These are phyloP conservation scores for Taxillus chinensis DNA, from an alignment of 164 flowering plant genomes.

Conservation along the genomic window DNA sequence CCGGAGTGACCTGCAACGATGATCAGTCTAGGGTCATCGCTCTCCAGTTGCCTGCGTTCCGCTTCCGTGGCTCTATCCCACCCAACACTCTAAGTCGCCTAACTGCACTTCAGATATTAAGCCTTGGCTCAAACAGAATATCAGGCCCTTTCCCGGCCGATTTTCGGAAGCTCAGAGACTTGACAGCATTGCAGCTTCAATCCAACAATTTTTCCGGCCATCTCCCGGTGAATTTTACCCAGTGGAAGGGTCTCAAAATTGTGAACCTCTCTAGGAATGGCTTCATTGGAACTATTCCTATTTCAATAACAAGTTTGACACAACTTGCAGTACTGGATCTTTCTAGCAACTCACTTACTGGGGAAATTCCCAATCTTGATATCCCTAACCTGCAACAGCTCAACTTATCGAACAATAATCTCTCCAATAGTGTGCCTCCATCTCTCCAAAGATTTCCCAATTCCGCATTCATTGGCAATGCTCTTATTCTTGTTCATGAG, in stretches of 20 bases:
- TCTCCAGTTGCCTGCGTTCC: constrained; percentile 50
- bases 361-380: constrained; percentile 59
- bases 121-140: constrained; percentile 49
- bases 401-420: constrained; percentile 55
- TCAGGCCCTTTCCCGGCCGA: constrained; percentile 71
- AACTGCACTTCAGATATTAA: constrained; percentile 46
- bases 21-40: constrained; percentile 42
- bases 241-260: constrained; percentile 52
- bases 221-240: constrained; percentile 56
- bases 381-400: constrained; percentile 43
- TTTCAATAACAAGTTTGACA: constrained; percentile 55
- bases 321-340: constrained; percentile 45
- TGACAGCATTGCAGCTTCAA: constrained; percentile 55
- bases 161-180: constrained; percentile 35
- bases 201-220: constrained; percentile 63
- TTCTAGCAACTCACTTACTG: constrained; percentile 61
- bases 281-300: constrained; percentile 66
- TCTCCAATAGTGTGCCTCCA: constrained; percentile 51
- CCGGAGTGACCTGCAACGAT: constrained; percentile 56
- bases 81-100: constrained; percentile 55
- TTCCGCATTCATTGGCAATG: constrained; percentile 54
- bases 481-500: constrained; percentile 16
- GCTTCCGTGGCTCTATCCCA: constrained; percentile 46
- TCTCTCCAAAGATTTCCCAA: constrained; percentile 57
- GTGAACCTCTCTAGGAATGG: constrained; percentile 62